Evolutionary conservation across 805 yeast genomes (phyloP).

Genomic region (Yamadazyma philogaea): DNA sequence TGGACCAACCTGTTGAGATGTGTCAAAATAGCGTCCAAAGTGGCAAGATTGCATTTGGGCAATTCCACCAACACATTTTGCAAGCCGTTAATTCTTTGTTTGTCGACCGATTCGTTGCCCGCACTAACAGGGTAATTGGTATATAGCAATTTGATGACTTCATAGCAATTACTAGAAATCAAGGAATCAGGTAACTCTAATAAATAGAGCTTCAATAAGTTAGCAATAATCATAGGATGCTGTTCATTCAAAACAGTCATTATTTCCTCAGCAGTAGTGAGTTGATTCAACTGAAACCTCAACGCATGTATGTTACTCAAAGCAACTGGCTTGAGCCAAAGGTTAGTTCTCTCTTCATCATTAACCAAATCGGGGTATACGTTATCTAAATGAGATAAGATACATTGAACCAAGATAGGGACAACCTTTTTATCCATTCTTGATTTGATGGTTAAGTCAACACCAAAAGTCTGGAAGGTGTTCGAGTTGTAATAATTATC

Average conservation of each 20-base stretch:
- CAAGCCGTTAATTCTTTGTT: conserved; percentile 55
- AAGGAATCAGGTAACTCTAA: conserved; percentile 79
- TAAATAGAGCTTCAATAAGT: conserved; percentile 67
- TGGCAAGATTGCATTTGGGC: conserved; percentile 70
- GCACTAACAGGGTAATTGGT: conserved; percentile 32
- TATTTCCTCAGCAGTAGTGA: conserved; percentile 27
- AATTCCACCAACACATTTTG: conserved; percentile 64
- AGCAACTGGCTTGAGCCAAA: conserved; percentile 69
- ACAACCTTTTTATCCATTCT: conserved; percentile 70
- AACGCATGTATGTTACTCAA: conserved; percentile 58
- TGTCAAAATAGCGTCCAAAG: conserved; percentile 74
- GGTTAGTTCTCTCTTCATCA: conserved; percentile 63
- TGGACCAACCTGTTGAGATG: conserved; percentile 65
- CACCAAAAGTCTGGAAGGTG: conserved; percentile 72
- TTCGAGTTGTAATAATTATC: conserved; percentile 77
- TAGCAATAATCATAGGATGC: conserved; percentile 60
- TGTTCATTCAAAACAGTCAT: conserved; percentile 32
- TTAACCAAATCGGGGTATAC: conserved; percentile 66
- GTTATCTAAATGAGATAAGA: conserved; percentile 63
- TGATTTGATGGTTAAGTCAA: conserved; percentile 67
- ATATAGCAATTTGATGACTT: conserved; percentile 66
- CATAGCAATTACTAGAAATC: conserved; percentile 62
- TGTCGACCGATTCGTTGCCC: conserved; percentile 35
- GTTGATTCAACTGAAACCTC: conserved; percentile 50
- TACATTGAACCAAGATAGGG: conserved; percentile 62